These are phyloP conservation scores for Colletotrichum sp. DNA, from an alignment of 2,329 filamentous ascomycete genomes.

Conservation along the genomic window DNA sequence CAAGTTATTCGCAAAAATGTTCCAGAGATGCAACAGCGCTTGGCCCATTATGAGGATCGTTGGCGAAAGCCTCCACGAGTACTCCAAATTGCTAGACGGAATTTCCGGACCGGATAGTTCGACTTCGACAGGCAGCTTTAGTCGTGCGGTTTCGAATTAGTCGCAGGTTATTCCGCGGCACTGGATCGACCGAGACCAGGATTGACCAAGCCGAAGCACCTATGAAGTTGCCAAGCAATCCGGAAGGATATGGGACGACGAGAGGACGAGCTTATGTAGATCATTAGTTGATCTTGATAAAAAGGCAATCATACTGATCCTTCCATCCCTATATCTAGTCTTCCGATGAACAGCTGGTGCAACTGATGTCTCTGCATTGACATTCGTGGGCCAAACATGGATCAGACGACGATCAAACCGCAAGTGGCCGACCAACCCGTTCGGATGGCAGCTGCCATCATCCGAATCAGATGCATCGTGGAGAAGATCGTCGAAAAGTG, in stretches of 20 bases:
- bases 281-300: not conserved
- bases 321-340: not conserved
- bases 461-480: not conserved
- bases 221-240: not conserved
- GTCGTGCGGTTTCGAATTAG: not conserved
- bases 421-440: not conserved
- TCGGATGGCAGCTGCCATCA: slow-evolving; percentile 16
- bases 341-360: not conserved
- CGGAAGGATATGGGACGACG: not conserved
- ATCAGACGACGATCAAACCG: slow-evolving; percentile 21
- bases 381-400: not conserved
- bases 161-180: not conserved
- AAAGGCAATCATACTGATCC: not conserved
- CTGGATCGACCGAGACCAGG: not conserved
- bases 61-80: not conserved
- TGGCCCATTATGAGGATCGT: not conserved
- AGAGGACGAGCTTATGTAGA: not conserved
- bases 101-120: not conserved
- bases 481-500: not conserved
- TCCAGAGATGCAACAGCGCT: not conserved
- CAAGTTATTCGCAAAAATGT: not conserved
- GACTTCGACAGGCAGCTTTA: not conserved
- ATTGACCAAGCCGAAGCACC: not conserved
- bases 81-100: not conserved
- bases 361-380: not conserved